Evolutionary conservation across 768 basidiomycete species (phyloP), one percentile per base, ranked within the genome.

Genomic region (Daedalea quercina): DNA sequence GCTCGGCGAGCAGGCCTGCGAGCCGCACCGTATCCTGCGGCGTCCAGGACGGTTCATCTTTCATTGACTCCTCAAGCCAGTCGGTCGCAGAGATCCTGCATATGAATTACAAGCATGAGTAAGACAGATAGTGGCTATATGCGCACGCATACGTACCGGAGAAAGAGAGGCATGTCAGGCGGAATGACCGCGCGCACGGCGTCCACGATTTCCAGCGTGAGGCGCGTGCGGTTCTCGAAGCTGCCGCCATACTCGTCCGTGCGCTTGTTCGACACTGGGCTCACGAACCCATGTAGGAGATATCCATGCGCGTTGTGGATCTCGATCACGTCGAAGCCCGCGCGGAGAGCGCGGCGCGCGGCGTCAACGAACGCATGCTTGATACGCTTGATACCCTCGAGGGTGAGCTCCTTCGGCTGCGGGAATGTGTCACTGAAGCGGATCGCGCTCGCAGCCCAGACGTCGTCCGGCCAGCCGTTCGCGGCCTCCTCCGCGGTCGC

Each of bases 71-170:
- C 57, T 83, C 81, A 8, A 87, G 69, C 83, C 87, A 87, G 53
- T 91, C 90, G 0, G 81, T 84, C 1, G 80, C 90, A 40, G 83
- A 85, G 22, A 91, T 67, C 20, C 82, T 81, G 42, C 24, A 53
- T 3, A 26, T 19, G 24, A 9, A 17, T 19, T 69, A 51, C 12
- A 22, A 13, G 28, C 28, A 8, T 31, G 25, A 15, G 9, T 17
- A 7, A 12, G 35, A 40, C 37, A n/a, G n/a, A n/a, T n/a, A n/a
- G n/a, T n/a, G n/a, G n/a, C n/a, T n/a, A n/a, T 40, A 45, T 33
- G 48, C 23, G 20, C 2, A 6, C 28, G 26, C n/a, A 44, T 1
- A 33, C 70, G 24, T 57, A 81, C 82, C 90, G 76, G 51, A 85
- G 71, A 68, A 91, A 89, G 17, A 93, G 68, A 1, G 91, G 87